A percentile compares a stretch with the other conserved stretches of the same genome.
Evolutionary conservation across 78 protist genomes (phyloP).

Genomic region (Planoprotostelium fungivorum): DNA sequence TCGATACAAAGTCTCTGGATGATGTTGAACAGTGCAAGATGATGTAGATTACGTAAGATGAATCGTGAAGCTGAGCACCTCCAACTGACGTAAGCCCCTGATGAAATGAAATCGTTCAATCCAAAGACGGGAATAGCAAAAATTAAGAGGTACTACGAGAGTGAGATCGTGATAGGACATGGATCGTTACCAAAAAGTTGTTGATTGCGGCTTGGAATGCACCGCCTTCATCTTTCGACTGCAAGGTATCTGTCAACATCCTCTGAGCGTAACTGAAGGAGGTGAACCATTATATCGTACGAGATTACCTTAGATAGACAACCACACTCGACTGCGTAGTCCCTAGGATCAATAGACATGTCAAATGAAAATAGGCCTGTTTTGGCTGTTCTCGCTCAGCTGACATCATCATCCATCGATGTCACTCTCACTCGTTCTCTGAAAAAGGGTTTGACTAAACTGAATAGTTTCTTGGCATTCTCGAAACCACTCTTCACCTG

Average conservation of each 20-base stretch:
- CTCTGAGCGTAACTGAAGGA: neutral
- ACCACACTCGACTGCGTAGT: neutral
- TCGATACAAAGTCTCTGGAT: neutral
- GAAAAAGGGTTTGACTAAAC: neutral
- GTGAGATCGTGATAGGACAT: no score
- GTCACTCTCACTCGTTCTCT: neutral
- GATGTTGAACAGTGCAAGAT: neutral
- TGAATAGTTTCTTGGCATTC: neutral
- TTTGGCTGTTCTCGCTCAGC: neutral
- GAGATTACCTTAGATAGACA: neutral
- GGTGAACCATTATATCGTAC: neutral
- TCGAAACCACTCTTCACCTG: neutral
- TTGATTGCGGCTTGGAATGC: neutral
- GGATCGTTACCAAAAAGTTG: neutral
- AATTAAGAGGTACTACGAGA: neutral
- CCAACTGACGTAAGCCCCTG: neutral
- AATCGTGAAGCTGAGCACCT: no score
- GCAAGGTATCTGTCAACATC: neutral
- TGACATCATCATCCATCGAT: no score
- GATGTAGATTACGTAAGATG: neutral
- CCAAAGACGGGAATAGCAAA: neutral
- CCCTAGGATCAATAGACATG: neutral
- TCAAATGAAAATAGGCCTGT: neutral
- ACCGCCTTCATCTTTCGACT: neutral
- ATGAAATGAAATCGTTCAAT: neutral